Evolutionary conservation across 345 rosid genomes (phyloP), one percentile per base, ranked within the genome.

Genomic region (Linum lewisii): DNA sequence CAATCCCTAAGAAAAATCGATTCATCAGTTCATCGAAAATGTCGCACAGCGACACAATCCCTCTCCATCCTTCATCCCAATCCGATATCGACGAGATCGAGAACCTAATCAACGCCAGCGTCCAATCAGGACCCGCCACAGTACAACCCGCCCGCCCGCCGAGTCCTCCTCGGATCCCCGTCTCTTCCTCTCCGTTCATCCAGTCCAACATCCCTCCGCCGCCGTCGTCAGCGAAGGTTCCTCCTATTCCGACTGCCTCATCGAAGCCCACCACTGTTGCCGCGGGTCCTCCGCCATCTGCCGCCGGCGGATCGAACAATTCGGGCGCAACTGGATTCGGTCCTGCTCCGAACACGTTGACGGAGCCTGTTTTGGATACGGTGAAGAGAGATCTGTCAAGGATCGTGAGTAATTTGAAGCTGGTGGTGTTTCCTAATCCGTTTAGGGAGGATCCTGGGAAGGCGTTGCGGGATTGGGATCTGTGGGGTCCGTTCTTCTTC

Each of bases 41-140:
- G 98, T 84, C 98, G 57, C 76, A 78, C 69, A 74, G 87, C 77
- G 99, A 93, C 65, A 87, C 92, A 1, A 62, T 81, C 59, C 99
- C 97, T 25, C 87, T 85, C 24, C 83, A 85, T 53, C 56, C 88
- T 0, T 82, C 99, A 7, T 93, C 97, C 66, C 99, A 93, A 54
- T 93, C 97, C 32, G 99, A 89, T 80, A 93, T 87, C 75, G 99
- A 93, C 80, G 99, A 93, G 88, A 93, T 93, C 78, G 97, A 93
- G 77, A 84, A 82, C 77, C 90, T 93, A 66, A 89, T 93, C 78
- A 72, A 74, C 81, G 83, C 74, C 64, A 73, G 79, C 73, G 84
- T 90, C 63, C 95, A 80, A 51, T 76, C 92, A 6, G 77, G 70
- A 22, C 77, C 85, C n/a, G 78, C 95, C 59, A 76, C 91, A 3